Base-by-base conservation (phyloP, 257 asterid genomes). In the Asclepias syriaca region DNA sequence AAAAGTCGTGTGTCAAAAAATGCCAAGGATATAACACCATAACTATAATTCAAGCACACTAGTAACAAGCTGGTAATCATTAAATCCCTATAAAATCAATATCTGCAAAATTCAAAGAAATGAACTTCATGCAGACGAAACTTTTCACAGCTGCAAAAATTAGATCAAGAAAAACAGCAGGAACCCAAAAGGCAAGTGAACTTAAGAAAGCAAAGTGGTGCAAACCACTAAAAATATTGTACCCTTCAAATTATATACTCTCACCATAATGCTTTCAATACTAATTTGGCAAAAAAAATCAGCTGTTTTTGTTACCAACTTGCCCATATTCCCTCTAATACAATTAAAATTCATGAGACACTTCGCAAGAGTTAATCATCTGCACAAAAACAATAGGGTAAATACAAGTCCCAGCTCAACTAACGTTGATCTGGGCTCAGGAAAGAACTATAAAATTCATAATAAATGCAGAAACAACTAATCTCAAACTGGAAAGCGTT, bases 341-440 rank as follows among this genome's bases (percentile, higher is more conserved):
- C 71, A 64, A 65, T 56, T 75, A 70, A 74, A 61, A 75, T 79
- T 85, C 90, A 85, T 73, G 81, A 64, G 79, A 81, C 71, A 75
- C 86, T 85, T 74, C 75, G 74, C 76, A 80, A 66, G 78, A 75
- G 80, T 69, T 81, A 76, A 84, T 73, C 71, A 86, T 89, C 95
- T 89, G 96, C 96, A 91, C 83, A 81, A 85, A 80, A 87, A 85
- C 85, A 79, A 83, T 81, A 75, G 18, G 21, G 90, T 82, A 65
- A 85, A 87, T 82, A 83, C 69, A 57, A 75, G 50, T 72, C 84
- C 85, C 86, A 66, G 85, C 72, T 81, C 87, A 82, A 66, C 29
- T 61, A 37, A n/a, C 59, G 54, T 73, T 73, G 81, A 79, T 77
- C 88, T 57, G 78, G 85, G 91, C 73, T 70, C 37, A 71, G 68